phyloP scores from a whole-genome alignment of 257 asterid genomes.

The Osmanthus fragrans region DNA sequence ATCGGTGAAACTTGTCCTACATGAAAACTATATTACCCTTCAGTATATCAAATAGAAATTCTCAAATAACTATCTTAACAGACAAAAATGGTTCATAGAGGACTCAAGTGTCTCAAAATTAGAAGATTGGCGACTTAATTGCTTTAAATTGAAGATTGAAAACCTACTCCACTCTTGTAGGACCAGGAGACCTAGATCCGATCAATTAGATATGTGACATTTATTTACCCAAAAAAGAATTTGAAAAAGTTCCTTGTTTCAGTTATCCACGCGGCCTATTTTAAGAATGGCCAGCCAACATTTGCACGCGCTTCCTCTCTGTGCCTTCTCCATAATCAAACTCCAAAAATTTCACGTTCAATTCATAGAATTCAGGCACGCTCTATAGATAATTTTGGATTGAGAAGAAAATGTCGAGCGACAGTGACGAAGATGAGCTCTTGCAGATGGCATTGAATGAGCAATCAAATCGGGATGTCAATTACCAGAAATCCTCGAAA shows the following conservation, averaged over 20 bases:
- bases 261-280: slow-evolving; percentile 1
- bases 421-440: slow-evolving; percentile 88
- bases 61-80: too few species aligned
- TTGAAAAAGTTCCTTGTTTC: not conserved
- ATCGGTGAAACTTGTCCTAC: too few species aligned
- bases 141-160: not conserved
- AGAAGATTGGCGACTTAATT: not conserved
- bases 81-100: not conserved
- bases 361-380: slow-evolving; percentile 22
- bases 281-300: not conserved
- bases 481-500: slow-evolving; percentile 56
- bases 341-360: slow-evolving; percentile 28
- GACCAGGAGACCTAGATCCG: not conserved
- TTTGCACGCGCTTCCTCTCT: slow-evolving; percentile 14
- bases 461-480: slow-evolving; percentile 75
- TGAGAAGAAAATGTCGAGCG: slow-evolving; percentile 63
- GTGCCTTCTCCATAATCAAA: slow-evolving; percentile 24
- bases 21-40: too few species aligned
- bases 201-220: not conserved
- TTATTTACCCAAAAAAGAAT: not conserved
- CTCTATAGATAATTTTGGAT: slow-evolving; percentile 11
- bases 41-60: too few species aligned
- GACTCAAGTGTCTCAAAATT: not conserved
- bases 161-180: too few species aligned
- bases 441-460: slow-evolving; percentile 92